Base-by-base conservation (phyloP, 371 early-diverging fungal species). In the Caulochytrium protostelioides region DNA sequence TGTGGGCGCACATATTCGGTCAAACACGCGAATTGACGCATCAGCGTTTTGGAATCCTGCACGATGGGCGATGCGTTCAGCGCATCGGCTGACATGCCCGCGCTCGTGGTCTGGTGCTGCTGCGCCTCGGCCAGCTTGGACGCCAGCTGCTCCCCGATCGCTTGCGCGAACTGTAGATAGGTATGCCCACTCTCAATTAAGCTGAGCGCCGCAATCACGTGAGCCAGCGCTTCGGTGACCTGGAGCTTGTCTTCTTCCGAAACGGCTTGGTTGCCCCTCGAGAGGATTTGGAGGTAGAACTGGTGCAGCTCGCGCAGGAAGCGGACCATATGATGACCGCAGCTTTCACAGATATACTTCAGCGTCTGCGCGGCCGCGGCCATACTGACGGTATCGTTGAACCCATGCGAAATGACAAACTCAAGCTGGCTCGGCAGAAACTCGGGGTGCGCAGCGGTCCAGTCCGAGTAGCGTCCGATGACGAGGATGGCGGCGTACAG, bases 401-500 rank as follows among this genome's bases (percentile, higher is more conserved):
- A 86, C 13, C 92, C 92, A 22, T 72, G 64, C 9, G 76, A 72
- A 27, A 83, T 74, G 8, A 62, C 47, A 44, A 75, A 87, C 28
- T 62, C 66, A 24, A 95, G 72, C 52, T 89, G 92, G 52, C 79
- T 83, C 22, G 73, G 61, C 14, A 95, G 67, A 41, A 68, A 83
- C 45, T 82, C 71, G 3, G 90, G 84, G 50, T 92, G 89, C 28
- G 48, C 38, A 32, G 55, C 57, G 6, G 90, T 86, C 97, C 97
- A 95, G 35, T 72, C 69, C 6, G 92, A 76, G 46, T 91, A 95
- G 35, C 89, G 64, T 3, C 87, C 84, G 41, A 95, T 79, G 3
- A 92, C 85, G n/a, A 92, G 54, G 8, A 85, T 84, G 1, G 86
- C 83, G 0, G 92, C 86, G 41, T 90, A 89, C 31, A 76, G 76